Base-by-base conservation (phyloP, 768 basidiomycete genomes). In the Amanita pallidorosea region DNA sequence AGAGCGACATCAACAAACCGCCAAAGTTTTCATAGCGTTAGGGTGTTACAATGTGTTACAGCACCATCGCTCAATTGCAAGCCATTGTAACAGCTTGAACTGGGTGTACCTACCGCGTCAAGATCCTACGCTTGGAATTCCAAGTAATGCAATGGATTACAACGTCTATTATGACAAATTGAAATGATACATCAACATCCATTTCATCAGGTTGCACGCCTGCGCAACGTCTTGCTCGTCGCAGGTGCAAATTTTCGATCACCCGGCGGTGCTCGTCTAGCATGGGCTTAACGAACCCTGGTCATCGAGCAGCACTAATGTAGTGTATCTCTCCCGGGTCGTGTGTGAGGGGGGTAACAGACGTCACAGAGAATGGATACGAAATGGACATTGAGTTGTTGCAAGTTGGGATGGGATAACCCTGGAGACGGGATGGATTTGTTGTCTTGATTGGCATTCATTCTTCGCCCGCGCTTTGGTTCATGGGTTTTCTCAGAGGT, bases 281-380 rank as follows among this genome's bases (percentile, higher is more conserved):
- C 11, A 90, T 60, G 0, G 88, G 87, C 49, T 80, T 74, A 1
- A 83, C 74, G 56, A 88, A 90, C 2, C 80, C 83, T 0, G 88
- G 85, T 87, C 89, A 91, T 18, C 82, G 73, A 5, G 88, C 84
- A 0, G 83, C 80, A 2, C 83, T 79, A 25, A 90, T 75, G 58
- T 89, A 91, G 37, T 76, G 74, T 1, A 90, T 70, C 59, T 91
- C 88, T 44, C 77, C 61, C 0, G 80, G 76, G 58, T 89, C 81
- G 37, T 72, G 74, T 3, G 77, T 80, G 62, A 81, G n/a, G 88
- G 5, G 78, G 71, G 18, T 73, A 74, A 59, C 87, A 81, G 27
- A 77, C 69, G 42, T 77, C 74, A 59, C 77, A 78, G 2, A 91
- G 63, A 7, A 76, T 68, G 7, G 74, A 69, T 17, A 73, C 61